These are phyloP conservation scores for Paramecium pentaurelia DNA, from an alignment of 73 alveolate genomes.

Conservation along the genomic window DNA sequence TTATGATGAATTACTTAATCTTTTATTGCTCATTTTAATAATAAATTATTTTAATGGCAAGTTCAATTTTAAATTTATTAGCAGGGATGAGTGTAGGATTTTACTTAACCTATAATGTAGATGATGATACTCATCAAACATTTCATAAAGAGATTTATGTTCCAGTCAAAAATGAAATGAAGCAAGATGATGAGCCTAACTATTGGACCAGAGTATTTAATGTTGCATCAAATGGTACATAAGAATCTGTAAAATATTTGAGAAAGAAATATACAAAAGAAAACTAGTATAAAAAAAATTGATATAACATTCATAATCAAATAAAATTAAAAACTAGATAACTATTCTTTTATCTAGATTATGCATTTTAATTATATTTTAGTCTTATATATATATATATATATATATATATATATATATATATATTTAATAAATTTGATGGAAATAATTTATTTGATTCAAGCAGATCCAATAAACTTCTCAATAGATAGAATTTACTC, in stretches of 20 bases:
- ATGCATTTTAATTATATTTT: no score
- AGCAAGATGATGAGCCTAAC: not conserved
- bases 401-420: no score
- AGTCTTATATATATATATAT: no score
- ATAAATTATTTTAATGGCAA: not conserved
- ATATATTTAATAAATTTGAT: not conserved
- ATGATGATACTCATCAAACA: not conserved
- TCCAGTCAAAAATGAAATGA: not conserved
- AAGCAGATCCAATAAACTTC: not conserved
- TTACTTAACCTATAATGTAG: not conserved
- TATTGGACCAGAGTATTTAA: slow-evolving; percentile 34
- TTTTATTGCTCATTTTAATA: not conserved
- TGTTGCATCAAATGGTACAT: not conserved
- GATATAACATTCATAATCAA: not conserved
- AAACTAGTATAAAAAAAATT: not conserved
- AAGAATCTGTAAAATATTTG: not conserved
- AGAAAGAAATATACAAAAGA: not conserved
- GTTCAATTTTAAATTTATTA: not conserved
- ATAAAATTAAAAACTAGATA: not conserved
- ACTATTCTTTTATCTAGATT: not conserved
- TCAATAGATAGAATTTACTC: not conserved
- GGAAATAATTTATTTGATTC: not conserved
- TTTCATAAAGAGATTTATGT: not conserved
- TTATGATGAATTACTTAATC: not conserved
- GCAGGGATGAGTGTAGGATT: not conserved